These are phyloP conservation scores for Pisolithus tinctorius DNA, from an alignment of 768 basidiomycete genomes.

Conservation along the genomic window DNA sequence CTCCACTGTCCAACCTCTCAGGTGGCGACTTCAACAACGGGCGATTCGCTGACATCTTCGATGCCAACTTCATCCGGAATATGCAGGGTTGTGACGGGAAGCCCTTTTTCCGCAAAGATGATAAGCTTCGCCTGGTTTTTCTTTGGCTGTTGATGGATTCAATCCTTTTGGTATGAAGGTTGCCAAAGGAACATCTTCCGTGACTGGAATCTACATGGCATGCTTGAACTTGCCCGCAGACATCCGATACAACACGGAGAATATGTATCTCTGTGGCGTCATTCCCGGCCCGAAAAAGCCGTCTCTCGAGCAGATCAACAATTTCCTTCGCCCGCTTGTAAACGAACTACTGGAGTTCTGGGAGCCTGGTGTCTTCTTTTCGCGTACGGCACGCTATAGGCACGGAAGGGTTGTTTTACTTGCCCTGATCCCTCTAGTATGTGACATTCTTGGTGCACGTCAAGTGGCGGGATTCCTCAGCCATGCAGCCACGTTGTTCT, in stretches of 20 bases:
- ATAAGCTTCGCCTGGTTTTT: constrained; percentile 17
- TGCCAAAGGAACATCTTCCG: constrained; percentile 17
- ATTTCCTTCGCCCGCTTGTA: too few species aligned
- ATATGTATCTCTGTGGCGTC: too few species aligned
- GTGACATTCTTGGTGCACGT: too few species aligned
- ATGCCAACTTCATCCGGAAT: constrained; percentile 17
- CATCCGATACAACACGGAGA: constrained; percentile 25
- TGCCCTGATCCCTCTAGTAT: too few species aligned
- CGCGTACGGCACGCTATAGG: too few species aligned
- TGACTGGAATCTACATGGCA: constrained; percentile 25
- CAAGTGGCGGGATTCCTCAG: too few species aligned
- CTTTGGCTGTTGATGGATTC: constrained; percentile 18
- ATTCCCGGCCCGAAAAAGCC: too few species aligned
- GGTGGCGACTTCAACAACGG: constrained; percentile 6
- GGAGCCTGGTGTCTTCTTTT: too few species aligned
- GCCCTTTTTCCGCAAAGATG: constrained; percentile 12
- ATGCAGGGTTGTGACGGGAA: constrained; percentile 20
- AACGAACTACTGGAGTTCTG: too few species aligned
- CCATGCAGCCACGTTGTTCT: too few species aligned
- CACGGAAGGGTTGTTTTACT: too few species aligned
- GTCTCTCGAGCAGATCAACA: too few species aligned
- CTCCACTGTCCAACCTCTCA: neutral
- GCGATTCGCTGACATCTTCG: constrained; percentile 10
- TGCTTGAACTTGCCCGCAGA: constrained; percentile 30
- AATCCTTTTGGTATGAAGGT: constrained; percentile 18